Conservation (phyloP, 2,329 filamentous ascomycete species). For the Coniochaeta sp. region DNA sequence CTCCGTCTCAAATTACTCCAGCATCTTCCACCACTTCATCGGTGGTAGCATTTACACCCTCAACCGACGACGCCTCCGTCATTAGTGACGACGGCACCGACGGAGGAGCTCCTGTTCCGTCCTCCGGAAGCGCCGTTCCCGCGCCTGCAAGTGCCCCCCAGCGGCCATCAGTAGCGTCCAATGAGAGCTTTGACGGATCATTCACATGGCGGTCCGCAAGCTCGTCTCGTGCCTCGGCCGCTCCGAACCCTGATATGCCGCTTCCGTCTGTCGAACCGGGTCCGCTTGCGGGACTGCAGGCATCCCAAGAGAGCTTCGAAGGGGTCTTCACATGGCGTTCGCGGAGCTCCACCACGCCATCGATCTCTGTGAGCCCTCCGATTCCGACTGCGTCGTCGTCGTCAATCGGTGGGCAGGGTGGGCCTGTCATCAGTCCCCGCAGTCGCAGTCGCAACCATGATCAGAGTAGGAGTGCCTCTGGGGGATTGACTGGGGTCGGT, state of each 20-base stretch:
- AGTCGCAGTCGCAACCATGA: neutral
- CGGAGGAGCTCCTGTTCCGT: neutral
- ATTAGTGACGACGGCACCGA: no score
- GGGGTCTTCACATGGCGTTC: neutral
- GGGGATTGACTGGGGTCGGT: neutral
- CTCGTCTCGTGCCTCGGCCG: neutral
- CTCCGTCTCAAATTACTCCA: neutral
- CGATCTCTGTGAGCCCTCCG: neutral
- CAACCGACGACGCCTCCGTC: no score
- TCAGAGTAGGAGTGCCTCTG: no score
- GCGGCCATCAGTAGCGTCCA: neutral
- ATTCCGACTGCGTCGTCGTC: neutral
- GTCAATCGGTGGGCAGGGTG: neutral
- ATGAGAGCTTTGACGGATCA: neutral
- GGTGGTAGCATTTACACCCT: neutral
- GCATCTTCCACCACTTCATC: neutral
- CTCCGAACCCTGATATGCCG: neutral
- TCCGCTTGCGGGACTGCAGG: neutral
- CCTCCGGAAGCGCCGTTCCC: neutral
- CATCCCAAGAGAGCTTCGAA: neutral
- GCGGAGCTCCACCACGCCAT: neutral
- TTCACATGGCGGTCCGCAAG: neutral
- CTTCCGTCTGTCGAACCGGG: neutral
- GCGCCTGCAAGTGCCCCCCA: no score
- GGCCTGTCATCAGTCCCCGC: neutral